Conservation (phyloP, 257 asterid genomes). For the Lavandula angustifolia region DNA sequence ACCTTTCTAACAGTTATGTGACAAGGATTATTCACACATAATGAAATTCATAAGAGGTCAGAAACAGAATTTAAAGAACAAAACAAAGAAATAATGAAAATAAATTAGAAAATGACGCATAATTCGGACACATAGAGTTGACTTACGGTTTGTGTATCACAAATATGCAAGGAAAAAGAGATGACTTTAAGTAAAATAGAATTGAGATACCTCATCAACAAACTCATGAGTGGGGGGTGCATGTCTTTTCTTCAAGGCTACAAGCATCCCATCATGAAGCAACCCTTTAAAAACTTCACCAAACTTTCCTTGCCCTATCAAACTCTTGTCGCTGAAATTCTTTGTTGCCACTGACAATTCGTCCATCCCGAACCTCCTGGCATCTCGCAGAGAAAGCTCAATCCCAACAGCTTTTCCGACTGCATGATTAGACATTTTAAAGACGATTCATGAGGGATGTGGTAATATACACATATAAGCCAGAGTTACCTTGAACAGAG, state of each 20-base stretch:
- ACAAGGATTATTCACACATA: neutral
- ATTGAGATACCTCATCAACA: conserved; percentile 62
- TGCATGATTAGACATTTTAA: conserved; percentile 37
- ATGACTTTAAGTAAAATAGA: conserved; percentile 2
- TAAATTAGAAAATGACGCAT: conserved; percentile 8
- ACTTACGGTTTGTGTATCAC: conserved; percentile 14
- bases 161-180: conserved; percentile 21
- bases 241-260: conserved; percentile 71
- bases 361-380: conserved; percentile 67
- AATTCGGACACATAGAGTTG: conserved; percentile 10
- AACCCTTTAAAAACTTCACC: conserved; percentile 93
- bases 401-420: conserved; percentile 62
- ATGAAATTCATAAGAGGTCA: too few species aligned
- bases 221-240: conserved; percentile 69
- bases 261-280: conserved; percentile 88
- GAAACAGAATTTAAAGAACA: neutral
- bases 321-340: conserved; percentile 64
- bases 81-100: neutral
- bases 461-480: conserved; percentile 6
- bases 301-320: conserved; percentile 86
- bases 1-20: neutral
- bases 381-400: conserved; percentile 65
- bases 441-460: conserved; percentile 13
- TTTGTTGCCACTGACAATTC: conserved; percentile 75
- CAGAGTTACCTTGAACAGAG: conserved; percentile 59